Percentiles rank a stretch among this genome's conserved stretches.
These are phyloP conservation scores for Cryoendolithus antarcticus DNA, from an alignment of 2,329 filamentous ascomycete species.

Conservation along the genomic window DNA sequence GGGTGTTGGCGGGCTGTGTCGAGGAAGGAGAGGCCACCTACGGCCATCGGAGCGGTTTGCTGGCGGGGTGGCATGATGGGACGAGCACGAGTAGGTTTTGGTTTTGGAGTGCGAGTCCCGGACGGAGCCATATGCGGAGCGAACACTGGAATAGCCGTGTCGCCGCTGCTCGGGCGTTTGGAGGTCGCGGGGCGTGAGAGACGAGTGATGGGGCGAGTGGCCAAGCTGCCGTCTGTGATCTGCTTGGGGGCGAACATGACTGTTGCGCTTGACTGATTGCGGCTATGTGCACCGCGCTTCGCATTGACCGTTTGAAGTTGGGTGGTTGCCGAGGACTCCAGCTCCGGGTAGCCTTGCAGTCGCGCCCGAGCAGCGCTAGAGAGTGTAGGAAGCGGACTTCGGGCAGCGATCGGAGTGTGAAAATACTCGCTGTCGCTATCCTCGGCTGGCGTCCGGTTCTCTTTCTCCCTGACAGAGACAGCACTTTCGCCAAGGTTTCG, in stretches of 20 bases:
- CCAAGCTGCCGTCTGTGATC: constrained; percentile 22
- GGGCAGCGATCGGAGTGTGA: constrained; percentile 28
- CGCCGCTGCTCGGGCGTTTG: constrained; percentile 18
- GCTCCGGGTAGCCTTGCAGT: constrained; percentile 14
- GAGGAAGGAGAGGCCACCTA: constrained; percentile 15
- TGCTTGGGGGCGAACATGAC: constrained; percentile 65
- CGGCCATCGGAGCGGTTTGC: constrained; percentile 14
- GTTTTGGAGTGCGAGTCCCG: constrained; percentile 25
- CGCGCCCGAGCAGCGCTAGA: constrained; percentile 15
- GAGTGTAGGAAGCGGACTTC: constrained; percentile 13
- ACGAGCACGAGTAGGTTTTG: constrained; percentile 34
- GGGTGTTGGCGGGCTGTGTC: constrained; percentile 19
- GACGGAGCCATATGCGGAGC: constrained; percentile 16
- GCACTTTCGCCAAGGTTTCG: constrained; percentile 21
- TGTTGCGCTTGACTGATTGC: constrained; percentile 69
- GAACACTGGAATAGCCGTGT: constrained; percentile 23
- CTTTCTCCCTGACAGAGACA: constrained; percentile 20
- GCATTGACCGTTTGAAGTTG: constrained; percentile 14
- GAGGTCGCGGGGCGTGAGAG: constrained; percentile 10
- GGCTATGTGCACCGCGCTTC: constrained; percentile 41
- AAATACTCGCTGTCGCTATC: constrained; percentile 30
- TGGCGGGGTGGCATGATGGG: constrained; percentile 8
- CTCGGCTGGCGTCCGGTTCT: constrained; percentile 7
- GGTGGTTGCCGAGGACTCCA: constrained; percentile 21
- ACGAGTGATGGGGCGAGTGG: constrained; percentile 18